Evolutionary conservation across 352 stramenopile genomes (phyloP).

Genomic region (Globisporangium abappressorium): DNA sequence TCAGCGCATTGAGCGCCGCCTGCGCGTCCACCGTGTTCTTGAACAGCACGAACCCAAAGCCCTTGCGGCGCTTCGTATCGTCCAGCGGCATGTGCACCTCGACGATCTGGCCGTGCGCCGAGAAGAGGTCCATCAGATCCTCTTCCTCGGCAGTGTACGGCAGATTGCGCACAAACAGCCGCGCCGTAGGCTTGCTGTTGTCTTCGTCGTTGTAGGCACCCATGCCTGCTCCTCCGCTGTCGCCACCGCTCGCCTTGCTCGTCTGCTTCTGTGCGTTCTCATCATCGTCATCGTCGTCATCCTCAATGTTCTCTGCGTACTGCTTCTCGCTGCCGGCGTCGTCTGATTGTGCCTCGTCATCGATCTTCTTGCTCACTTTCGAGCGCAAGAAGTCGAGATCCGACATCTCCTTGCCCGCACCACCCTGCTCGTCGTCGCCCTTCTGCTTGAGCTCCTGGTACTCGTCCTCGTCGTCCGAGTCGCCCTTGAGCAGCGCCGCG

Average conservation of each 20-base stretch:
- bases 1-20: constrained; percentile 84
- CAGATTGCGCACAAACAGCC: constrained; percentile 98
- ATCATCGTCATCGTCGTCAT: constrained; percentile 28
- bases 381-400: constrained; percentile 94
- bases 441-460: constrained; percentile 80
- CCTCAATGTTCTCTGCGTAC: constrained; percentile 38
- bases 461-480: constrained; percentile 66
- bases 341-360: constrained; percentile 54
- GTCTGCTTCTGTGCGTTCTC: constrained; percentile 8
- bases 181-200: constrained; percentile 44
- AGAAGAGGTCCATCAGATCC: constrained; percentile 92
- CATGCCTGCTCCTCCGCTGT: not conserved
- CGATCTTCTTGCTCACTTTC: constrained; percentile 91
- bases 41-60: constrained; percentile 97
- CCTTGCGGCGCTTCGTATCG: constrained; percentile 94
- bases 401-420: constrained; percentile 46
- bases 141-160: constrained; percentile 96
- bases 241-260: constrained; percentile 6
- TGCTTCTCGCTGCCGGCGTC: constrained; percentile 32
- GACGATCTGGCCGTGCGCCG: constrained; percentile 79
- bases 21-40: constrained; percentile 89
- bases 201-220: constrained; percentile 32
- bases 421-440: constrained; percentile 25
- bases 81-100: constrained; percentile 97
- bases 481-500: constrained; percentile 26